Percentiles rank a stretch among this genome's conserved stretches.
These are phyloP conservation scores for Claviceps sorghi DNA, from an alignment of 2,329 filamentous ascomycete genomes.

Conservation along the genomic window DNA sequence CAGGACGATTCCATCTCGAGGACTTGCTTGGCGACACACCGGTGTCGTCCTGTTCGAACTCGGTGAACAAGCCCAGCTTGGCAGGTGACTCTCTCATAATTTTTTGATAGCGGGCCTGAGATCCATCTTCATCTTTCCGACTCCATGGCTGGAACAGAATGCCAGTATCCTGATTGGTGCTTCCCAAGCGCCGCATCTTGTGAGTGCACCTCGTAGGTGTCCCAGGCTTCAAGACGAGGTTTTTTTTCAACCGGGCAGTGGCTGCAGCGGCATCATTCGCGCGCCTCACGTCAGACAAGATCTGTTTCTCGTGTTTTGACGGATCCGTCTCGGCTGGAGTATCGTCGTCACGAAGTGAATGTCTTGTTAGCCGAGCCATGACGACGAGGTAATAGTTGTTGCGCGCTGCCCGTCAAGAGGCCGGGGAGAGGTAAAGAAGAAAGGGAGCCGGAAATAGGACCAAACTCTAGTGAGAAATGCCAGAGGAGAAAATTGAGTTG, in stretches of 20 bases:
- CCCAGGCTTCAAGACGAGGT: conserved; percentile 13
- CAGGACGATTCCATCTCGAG: background rate
- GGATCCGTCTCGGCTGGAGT: background rate
- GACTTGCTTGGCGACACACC: background rate
- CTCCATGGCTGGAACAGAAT: conserved; percentile 20
- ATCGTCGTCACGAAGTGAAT: background rate
- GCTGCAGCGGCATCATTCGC: background rate
- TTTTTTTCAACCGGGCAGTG: conserved; percentile 6
- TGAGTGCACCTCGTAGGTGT: conserved; percentile 11
- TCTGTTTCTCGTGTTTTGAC: background rate
- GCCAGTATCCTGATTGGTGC: conserved; percentile 10
- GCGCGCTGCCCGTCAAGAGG: background rate
- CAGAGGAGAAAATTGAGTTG: background rate
- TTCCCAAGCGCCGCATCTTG: conserved; percentile 18
- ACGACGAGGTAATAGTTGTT: background rate
- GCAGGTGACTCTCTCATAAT: conserved; percentile 4
- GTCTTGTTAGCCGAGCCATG: background rate
- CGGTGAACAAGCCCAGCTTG: conserved; percentile 2
- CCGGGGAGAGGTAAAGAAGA: background rate
- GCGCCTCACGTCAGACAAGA: background rate
- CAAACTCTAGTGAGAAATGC: background rate
- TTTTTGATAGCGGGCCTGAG: conserved; percentile 1
- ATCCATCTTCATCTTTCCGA: conserved; percentile 9
- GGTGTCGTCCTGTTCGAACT: background rate
- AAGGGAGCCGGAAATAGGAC: background rate